These are phyloP conservation scores for Gliomastix tumulicola DNA, from an alignment of 2,329 filamentous ascomycete genomes.

Conservation along the genomic window DNA sequence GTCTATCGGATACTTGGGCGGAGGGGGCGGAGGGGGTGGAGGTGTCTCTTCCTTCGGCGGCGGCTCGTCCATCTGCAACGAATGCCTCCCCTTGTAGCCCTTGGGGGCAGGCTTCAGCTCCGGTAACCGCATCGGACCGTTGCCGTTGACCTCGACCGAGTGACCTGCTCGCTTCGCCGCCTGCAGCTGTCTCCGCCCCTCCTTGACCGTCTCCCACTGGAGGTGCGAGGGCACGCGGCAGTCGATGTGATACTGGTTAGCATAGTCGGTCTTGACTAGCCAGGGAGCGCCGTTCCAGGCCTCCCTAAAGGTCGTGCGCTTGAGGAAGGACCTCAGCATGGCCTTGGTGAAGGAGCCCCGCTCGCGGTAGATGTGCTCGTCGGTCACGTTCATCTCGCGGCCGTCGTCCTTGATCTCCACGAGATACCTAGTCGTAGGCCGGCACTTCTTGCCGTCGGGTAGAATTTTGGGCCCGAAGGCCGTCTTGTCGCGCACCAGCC, in stretches of 20 bases:
- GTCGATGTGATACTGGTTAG: conserved; percentile 76
- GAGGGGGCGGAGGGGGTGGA: conserved; percentile 62
- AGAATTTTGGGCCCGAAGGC: conserved; percentile 55
- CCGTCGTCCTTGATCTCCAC: conserved; percentile 66
- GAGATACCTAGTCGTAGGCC: conserved; percentile 72
- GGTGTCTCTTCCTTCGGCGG: conserved; percentile 7
- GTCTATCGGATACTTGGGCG: conserved; percentile 91
- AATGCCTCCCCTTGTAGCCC: conserved; percentile 52
- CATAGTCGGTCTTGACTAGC: conserved; percentile 84
- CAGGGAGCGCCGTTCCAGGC: conserved; percentile 95
- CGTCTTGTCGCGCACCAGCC: conserved; percentile 78
- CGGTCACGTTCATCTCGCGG: conserved; percentile 72
- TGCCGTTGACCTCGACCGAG: conserved; percentile 34
- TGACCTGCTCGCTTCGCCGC: conserved; percentile 54
- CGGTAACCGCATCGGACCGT: conserved; percentile 50
- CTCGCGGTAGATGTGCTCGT: conserved; percentile 77
- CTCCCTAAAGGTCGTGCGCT: conserved; percentile 86
- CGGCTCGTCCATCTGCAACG: conserved; percentile 11
- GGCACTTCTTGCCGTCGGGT: conserved; percentile 62
- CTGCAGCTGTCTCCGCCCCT: conserved; percentile 68
- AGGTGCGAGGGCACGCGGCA: conserved; percentile 80
- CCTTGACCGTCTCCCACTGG: conserved; percentile 71
- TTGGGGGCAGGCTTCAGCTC: conserved; percentile 70
- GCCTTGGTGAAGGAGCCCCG: conserved; percentile 92
- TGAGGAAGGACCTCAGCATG: conserved; percentile 88